phyloP scores from a whole-genome alignment of 306 rosid genomes.

The Castanea mollissima region DNA sequence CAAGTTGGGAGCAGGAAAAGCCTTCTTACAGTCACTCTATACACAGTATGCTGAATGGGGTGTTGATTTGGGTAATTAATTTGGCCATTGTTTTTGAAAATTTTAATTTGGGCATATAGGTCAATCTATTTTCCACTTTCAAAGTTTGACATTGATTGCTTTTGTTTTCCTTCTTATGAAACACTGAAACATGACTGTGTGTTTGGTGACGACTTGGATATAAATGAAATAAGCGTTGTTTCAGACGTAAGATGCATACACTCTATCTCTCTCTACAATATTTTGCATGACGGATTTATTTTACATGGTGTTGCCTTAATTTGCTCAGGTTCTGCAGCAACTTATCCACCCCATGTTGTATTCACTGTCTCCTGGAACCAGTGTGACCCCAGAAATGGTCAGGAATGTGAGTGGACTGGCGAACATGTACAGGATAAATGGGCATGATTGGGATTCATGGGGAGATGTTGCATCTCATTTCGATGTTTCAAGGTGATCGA shows the following conservation, averaged over 20 bases:
- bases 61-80: no score
- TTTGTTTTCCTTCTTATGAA: constrained; percentile 37
- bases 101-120: constrained; percentile 51
- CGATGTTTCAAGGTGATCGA: constrained; percentile 63
- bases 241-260: constrained; percentile 42
- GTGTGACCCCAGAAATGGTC: constrained; percentile 62
- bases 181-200: constrained; percentile 80
- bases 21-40: no score
- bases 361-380: constrained; percentile 54
- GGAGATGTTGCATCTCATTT: constrained; percentile 67
- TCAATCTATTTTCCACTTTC: constrained; percentile 1
- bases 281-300: constrained; percentile 5
- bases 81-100: constrained; percentile 54
- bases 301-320: constrained; percentile 1
- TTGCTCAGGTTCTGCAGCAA: constrained; percentile 60
- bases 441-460: constrained; percentile 96
- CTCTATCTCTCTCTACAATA: background rate
- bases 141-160: constrained; percentile 19
- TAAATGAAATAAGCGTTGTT: constrained; percentile 22
- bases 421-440: constrained; percentile 88
- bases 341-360: constrained; percentile 62
- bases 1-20: no score
- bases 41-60: no score
- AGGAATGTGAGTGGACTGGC: constrained; percentile 60
- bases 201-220: constrained; percentile 88